Conservation (phyloP, 176 grass and related monocot genomes). For the Aegilops sharonensis region DNA sequence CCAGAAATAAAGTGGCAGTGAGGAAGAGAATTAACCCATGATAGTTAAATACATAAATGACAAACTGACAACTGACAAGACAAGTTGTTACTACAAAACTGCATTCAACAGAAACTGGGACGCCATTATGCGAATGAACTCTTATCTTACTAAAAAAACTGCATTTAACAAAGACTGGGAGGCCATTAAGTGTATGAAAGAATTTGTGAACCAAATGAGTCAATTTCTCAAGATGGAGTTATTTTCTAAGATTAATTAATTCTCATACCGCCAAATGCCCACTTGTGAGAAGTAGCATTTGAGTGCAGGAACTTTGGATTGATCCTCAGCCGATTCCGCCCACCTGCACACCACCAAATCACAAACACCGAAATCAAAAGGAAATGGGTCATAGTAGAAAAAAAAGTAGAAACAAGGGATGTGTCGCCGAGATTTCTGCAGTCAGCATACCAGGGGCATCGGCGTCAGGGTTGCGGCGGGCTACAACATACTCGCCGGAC, state of each 20-base stretch:
- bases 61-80: too few species aligned
- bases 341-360: constrained; percentile 36
- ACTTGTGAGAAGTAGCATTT: constrained; percentile 81
- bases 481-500: constrained; percentile 86
- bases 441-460: constrained; percentile 49
- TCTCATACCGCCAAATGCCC: constrained; percentile 65
- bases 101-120: not conserved
- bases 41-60: not conserved
- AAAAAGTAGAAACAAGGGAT: constrained; percentile 20
- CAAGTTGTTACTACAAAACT: not conserved
- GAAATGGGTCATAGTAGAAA: not conserved
- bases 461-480: constrained; percentile 47
- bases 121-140: not conserved
- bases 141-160: constrained; percentile 14
- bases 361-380: constrained; percentile 3
- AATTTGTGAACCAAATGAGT: not conserved
- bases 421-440: not conserved
- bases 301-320: constrained; percentile 78
- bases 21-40: not conserved
- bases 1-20: not conserved
- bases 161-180: not conserved
- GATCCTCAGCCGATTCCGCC: constrained; percentile 54
- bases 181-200: not conserved
- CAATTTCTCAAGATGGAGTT: not conserved
- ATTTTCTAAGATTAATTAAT: constrained; percentile 15